These are phyloP conservation scores for Botrytis pseudocinerea DNA, from an alignment of 2,329 filamentous ascomycete species.

Conservation along the genomic window DNA sequence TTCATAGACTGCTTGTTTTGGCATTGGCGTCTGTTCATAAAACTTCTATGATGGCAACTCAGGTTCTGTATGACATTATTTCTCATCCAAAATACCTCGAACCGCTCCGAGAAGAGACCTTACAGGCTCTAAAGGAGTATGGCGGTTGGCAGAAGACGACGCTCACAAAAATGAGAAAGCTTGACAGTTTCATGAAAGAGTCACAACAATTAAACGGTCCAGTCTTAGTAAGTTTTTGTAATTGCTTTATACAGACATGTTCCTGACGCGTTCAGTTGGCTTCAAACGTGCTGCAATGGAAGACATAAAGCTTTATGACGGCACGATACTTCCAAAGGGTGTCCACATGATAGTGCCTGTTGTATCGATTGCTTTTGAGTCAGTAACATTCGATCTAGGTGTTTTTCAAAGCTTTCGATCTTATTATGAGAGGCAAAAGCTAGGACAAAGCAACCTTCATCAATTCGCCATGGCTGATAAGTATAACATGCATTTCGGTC, in stretches of 20 bases:
- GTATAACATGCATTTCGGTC: constrained; percentile 42
- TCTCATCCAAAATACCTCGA: constrained; percentile 47
- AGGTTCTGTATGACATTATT: constrained; percentile 54
- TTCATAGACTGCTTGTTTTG: background rate
- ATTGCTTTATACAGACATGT: background rate
- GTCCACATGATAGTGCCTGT: constrained; percentile 32
- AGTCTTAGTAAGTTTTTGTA: constrained; percentile 35
- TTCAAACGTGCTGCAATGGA: constrained; percentile 29
- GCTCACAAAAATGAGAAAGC: constrained; percentile 34
- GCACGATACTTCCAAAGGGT: constrained; percentile 39
- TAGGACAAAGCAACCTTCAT: constrained; percentile 19
- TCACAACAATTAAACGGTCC: constrained; percentile 42
- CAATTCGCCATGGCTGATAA: constrained; percentile 41
- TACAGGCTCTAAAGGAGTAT: constrained; percentile 39
- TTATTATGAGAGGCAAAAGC: constrained; percentile 8
- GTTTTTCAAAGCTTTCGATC: constrained; percentile 26
- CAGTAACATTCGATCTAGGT: constrained; percentile 1
- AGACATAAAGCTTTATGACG: constrained; percentile 39
- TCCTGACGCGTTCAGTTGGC: background rate
- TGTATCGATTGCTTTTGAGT: constrained; percentile 18
- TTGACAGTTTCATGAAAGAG: constrained; percentile 46
- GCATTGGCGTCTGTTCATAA: constrained; percentile 53
- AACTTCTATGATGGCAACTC: constrained; percentile 48
- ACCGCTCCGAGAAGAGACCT: constrained; percentile 26
- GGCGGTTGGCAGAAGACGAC: constrained; percentile 40